Base-by-base conservation (phyloP, 2,329 filamentous ascomycete species). In the Dactylonectria estremocensis region DNA sequence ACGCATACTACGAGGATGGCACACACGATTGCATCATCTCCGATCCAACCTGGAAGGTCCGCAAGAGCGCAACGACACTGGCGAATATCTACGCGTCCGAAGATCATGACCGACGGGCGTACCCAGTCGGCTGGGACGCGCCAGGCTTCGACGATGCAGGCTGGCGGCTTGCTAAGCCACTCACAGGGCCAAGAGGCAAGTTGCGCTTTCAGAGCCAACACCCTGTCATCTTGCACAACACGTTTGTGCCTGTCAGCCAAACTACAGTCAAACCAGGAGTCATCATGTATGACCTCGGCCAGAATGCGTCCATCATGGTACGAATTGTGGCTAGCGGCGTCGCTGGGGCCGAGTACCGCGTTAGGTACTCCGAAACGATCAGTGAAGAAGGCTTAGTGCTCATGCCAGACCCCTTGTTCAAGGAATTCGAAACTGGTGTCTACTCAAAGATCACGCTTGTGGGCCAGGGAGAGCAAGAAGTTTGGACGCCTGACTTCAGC, bases 391-490 rank as follows among this genome's bases (percentile, higher is more conserved):
- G 72, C 20, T 48, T 69, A 28, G 80, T 82, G 2, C 66, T 80
- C n/a, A 83, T 83, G 81, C 81, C 81, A 1, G 80, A 83, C 60
- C 80, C 80, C 8, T 67, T 82, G 14, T 82, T 82, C 72, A 82
- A 58, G 28, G 72, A 76, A 18, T 76, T 76, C 16, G 74, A 76
- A 58, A 74, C 71, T 2, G 74, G 76, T 11, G 81, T 83, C 9
- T 83, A 81, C 71, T 82, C 79, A 28, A 82, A 80, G 7, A 73
- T 82, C 60, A 79, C 74, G 0, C 71, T 83, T 1, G 68, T 75
- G 2, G 80, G 80, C 0, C 74, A 63, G 0, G 77, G 74, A 0
- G 54, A 56, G 13, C 28, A 55, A 9, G 80, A 83, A 60, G 71
- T 68, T 6, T 83, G 81, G 81, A 73, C 76, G 40, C 81, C 82